Base-by-base conservation (phyloP, 2,329 filamentous ascomycete genomes). In the Basipetospora chlamydospora region DNA sequence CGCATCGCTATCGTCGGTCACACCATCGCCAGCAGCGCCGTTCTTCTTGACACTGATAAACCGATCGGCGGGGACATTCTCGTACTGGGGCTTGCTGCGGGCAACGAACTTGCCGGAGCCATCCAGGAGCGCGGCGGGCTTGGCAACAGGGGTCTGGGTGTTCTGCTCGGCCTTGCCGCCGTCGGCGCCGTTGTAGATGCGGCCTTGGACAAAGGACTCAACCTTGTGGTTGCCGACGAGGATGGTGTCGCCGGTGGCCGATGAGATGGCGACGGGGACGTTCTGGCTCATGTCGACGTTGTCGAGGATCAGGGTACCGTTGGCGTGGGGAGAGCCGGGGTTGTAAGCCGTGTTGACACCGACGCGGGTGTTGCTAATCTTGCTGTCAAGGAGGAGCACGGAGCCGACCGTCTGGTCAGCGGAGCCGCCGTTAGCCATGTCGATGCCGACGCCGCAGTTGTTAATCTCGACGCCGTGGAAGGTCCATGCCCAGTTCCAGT, bases 401-500 rank as follows among this genome's bases (percentile, higher is more conserved):
- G 88, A 94, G 39, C 90, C 90, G 36, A 94, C 86, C 9, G 75
- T 80, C 60, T 90, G 81, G 46, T 50, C 46, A n/a, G 66, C 60
- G 22, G 62, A 54, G 11, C 21, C 35, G 33, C 73, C 70, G 46
- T 70, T 72, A 37, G 78, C 72, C 75, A 93, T 84, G 57, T 92
- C 80, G 43, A 92, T 63, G 38, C 82, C 85, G 26, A 87, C 59
- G n/a, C 64, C 60, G 52, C 79, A 83, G 52, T 79, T 74, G 54
- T 84, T 76, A 57, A 38, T 38, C 29, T 32, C 28, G 26, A 92
- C 47, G 25, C 73, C 80, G 53, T 88, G 84, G 58, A 90, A 73
- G 30, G 78, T 75, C 79, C 81, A 92, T 13, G 76, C 65, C 85
- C 85, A 93, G 61, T 88, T 83, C 85, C 85, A 93, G 64, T 86